Evolutionary conservation across 2,329 filamentous ascomycete species (phyloP), one percentile per base, ranked within the genome.

Genomic region (Neofusicoccum cordaticola): DNA sequence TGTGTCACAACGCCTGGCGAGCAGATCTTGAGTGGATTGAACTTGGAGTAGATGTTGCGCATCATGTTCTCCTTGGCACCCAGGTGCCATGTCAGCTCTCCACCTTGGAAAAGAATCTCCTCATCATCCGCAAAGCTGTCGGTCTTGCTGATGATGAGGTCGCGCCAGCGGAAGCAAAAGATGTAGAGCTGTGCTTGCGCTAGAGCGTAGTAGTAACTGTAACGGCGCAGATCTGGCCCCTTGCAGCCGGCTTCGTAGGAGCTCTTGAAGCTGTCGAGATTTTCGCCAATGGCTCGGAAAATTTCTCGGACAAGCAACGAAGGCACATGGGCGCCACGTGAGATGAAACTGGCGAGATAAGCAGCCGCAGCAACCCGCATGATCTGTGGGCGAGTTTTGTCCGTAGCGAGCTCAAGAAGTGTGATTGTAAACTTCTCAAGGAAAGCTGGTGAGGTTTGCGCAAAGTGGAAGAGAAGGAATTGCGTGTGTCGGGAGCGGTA

Each of bases 91-190:
- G 85, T 84, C 47, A 96, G 86, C 65, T 96, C 91, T 69, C 90
- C 87, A 2, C 88, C 65, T 86, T 90, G 67, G 81, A 85, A 78
- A 86, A 90, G 65, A 86, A 84, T 66, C 79, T 82, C 66, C 41
- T 86, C 81, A 13, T 61, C 60, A 2, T 64, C 65, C 9, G 83
- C 79, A 48, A 86, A 83, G 47, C 82, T 78, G 15, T 88, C 83
- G 1, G 85, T 66, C 41, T 67, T 68, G 11, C 76, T 84, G 19
- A 86, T 82, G 64, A 92, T 90, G 52, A 99, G 83, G 72, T 98
- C 94, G 67, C 92, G 90, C 95, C 95, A 99, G 63, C 95, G 89
- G 82, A 99, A 99, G 81, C 95, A 99, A 79, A 96, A 97, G 66
- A 96, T 94, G 80, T 97, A 97, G 27, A 97, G 85, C 2, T 96